A percentile compares a stretch with the other conserved stretches of the same genome.
Conservation (phyloP, 768 basidiomycete species). For the Dendrothele bispora region DNA sequence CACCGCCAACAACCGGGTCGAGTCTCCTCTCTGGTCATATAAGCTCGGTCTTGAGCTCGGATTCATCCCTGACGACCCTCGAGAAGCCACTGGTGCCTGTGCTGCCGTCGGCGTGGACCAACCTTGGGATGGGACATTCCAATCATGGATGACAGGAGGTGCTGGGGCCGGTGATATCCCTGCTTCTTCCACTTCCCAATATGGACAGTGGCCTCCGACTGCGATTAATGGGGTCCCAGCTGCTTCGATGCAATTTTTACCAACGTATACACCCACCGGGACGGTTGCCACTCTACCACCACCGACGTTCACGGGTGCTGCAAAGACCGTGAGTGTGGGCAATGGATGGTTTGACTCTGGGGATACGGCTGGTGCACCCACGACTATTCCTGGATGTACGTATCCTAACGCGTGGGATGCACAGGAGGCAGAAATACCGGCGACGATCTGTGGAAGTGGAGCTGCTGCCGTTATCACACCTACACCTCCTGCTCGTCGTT, state of each 20-base stretch:
- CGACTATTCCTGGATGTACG: slow-evolving; percentile 45
- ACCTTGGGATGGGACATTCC: slow-evolving; percentile 39
- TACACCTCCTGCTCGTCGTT: background rate
- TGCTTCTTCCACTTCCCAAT: slow-evolving; percentile 36
- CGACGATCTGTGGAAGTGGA: slow-evolving; percentile 14
- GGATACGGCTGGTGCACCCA: slow-evolving; percentile 45
- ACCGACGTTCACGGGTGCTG: slow-evolving; percentile 52
- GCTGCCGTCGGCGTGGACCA: slow-evolving; percentile 38
- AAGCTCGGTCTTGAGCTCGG: slow-evolving; percentile 64
- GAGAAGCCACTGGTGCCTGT: slow-evolving; percentile 56
- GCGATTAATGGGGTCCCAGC: slow-evolving; percentile 38
- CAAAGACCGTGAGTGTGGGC: slow-evolving; percentile 36
- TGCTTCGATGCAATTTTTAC: slow-evolving; percentile 38
- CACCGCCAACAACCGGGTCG: slow-evolving; percentile 45
- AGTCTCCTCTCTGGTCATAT: slow-evolving; percentile 70
- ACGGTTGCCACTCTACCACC: slow-evolving; percentile 52
- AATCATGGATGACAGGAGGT: slow-evolving; percentile 63
- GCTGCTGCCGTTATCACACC: background rate
- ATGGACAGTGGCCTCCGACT: slow-evolving; percentile 53
- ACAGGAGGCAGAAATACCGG: slow-evolving; percentile 30
- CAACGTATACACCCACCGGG: slow-evolving; percentile 62
- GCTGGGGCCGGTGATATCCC: slow-evolving; percentile 50
- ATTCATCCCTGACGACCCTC: slow-evolving; percentile 68
- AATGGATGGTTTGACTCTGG: slow-evolving; percentile 54
- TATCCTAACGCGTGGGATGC: slow-evolving; percentile 54